phyloP scores from a whole-genome alignment of 1,139 yeast species.

The Candida freyschussii region DNA sequence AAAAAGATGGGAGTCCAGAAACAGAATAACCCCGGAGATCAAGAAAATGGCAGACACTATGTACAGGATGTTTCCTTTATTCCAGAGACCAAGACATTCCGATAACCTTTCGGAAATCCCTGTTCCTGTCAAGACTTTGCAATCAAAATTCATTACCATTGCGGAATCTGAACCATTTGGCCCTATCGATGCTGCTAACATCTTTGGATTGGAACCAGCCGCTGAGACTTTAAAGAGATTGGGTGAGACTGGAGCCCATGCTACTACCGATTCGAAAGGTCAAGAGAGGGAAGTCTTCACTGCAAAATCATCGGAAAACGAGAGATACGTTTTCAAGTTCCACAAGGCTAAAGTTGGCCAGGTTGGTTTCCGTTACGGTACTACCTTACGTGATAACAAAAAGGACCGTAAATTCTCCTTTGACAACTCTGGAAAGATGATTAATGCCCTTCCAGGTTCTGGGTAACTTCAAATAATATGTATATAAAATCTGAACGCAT shows the following conservation, averaged over 20 bases:
- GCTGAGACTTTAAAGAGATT: slow-evolving; percentile 43
- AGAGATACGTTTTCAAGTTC: slow-evolving; percentile 65
- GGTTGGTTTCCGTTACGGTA: slow-evolving; percentile 91
- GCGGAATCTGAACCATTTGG: slow-evolving; percentile 98
- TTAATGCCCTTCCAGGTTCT: slow-evolving; percentile 31
- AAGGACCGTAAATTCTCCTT: slow-evolving; percentile 77
- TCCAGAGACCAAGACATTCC: slow-evolving; percentile 39
- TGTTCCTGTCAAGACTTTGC: slow-evolving; percentile 76
- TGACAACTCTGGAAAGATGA: slow-evolving; percentile 64
- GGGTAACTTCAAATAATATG: slow-evolving; percentile 14
- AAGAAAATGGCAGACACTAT: slow-evolving; percentile 52
- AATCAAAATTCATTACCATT: slow-evolving; percentile 80
- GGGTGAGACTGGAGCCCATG: slow-evolving; percentile 21
- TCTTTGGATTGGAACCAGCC: slow-evolving; percentile 82
- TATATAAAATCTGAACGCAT: not conserved
- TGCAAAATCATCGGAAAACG: slow-evolving; percentile 50
- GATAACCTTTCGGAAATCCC: slow-evolving; percentile 93
- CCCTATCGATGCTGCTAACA: slow-evolving; percentile 90
- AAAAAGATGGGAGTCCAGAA: slow-evolving; percentile 50
- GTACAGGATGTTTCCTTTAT: slow-evolving; percentile 80
- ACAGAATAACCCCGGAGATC: slow-evolving; percentile 46
- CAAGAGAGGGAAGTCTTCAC: slow-evolving; percentile 33
- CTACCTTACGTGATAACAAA: slow-evolving; percentile 82
- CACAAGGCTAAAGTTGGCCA: slow-evolving; percentile 73
- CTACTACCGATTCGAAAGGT: slow-evolving; percentile 5